Base-by-base conservation (phyloP, 2,329 filamentous ascomycete genomes). In the Leptographium wingfieldii region DNA sequence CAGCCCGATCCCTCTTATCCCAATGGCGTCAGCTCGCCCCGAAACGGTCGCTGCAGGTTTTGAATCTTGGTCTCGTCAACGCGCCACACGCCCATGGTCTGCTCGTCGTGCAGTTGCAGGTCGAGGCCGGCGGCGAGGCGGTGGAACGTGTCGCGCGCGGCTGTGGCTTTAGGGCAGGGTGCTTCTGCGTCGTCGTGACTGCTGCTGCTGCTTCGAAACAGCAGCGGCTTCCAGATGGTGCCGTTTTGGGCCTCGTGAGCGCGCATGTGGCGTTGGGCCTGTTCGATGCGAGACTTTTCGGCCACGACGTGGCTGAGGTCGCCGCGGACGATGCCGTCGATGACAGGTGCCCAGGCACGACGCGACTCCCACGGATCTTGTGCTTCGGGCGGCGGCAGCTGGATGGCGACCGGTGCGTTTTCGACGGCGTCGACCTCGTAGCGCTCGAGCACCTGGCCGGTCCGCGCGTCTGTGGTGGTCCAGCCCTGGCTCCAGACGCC, bases 311-410 rank as follows among this genome's bases (percentile, higher is more conserved):
- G 76, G 60, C 90, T 83, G 80, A 92, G 87, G 68, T 96, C 86
- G 29, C 87, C 87, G 61, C 77, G 78, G n/a, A 77, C 73, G 60
- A 96, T 87, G 29, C 84, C 88, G 3, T 79, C 77, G 0, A 88
- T 85, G 3, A 96, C 90, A 63, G 86, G 86, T 38, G 77, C 76
- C 91, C 91, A 96, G 1, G 91, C 91, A 48, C 83, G 80, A 12
- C 90, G 80, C 10, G 87, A 88, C 74, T 96, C 91, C 68, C 90
- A 85, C 1, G 87, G 80, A 64, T 92, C 88, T 73, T 95, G 90
- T 60, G 86, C 71, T 48, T 87, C 83, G 9, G 88, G 67, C 0
- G 85, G 80, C 3, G 65, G 67, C 1, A 75, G 65, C 3, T 70
- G 69, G 35, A 77, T 68, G 7, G 69, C 66, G 12, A 67, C 69